Percentiles rank a stretch among this genome's conserved stretches.
Conservation (phyloP, 192 early-diverging fungal genomes). For the Coemansia sp. region DNA sequence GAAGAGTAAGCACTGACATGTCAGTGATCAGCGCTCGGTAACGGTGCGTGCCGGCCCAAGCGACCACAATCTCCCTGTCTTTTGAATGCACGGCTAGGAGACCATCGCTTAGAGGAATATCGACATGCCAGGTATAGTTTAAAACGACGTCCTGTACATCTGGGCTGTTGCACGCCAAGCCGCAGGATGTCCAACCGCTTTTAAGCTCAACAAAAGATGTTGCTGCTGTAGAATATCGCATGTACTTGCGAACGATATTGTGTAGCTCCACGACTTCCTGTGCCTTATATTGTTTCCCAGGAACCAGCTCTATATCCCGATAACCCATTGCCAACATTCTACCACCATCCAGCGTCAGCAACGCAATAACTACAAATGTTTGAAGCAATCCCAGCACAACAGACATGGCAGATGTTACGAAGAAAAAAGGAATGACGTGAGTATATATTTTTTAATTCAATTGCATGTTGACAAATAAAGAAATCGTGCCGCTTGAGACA, state of each 20-base stretch:
- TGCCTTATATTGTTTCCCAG: slow-evolving; percentile 36
- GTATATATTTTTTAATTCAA: not conserved
- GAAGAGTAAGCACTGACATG: slow-evolving; percentile 35
- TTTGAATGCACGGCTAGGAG: slow-evolving; percentile 29
- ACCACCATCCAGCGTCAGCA: not conserved
- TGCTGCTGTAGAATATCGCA: slow-evolving; percentile 53
- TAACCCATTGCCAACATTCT: slow-evolving; percentile 11
- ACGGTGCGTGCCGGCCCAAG: slow-evolving; percentile 49
- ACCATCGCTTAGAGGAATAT: slow-evolving; percentile 45
- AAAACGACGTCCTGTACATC: slow-evolving; percentile 44
- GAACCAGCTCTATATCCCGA: slow-evolving; percentile 23
- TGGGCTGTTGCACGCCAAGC: slow-evolving; percentile 38
- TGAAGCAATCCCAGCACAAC: not conserved
- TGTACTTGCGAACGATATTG: slow-evolving; percentile 39
- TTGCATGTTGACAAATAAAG: not conserved
- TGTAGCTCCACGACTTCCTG: slow-evolving; percentile 26
- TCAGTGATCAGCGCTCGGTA: slow-evolving; percentile 46
- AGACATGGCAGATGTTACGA: not conserved
- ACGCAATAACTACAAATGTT: not conserved
- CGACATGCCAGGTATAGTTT: slow-evolving; percentile 47
- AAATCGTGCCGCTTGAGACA: not conserved
- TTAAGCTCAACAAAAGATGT: slow-evolving; percentile 45
- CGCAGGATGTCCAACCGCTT: slow-evolving; percentile 38
- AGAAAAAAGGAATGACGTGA: not conserved
- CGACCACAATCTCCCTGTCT: slow-evolving; percentile 42